Percentiles rank a stretch among this genome's conserved stretches.
Evolutionary conservation across 1,284 basidiomycete species (phyloP).

Genomic region (Stygiomarasmius scandens): DNA sequence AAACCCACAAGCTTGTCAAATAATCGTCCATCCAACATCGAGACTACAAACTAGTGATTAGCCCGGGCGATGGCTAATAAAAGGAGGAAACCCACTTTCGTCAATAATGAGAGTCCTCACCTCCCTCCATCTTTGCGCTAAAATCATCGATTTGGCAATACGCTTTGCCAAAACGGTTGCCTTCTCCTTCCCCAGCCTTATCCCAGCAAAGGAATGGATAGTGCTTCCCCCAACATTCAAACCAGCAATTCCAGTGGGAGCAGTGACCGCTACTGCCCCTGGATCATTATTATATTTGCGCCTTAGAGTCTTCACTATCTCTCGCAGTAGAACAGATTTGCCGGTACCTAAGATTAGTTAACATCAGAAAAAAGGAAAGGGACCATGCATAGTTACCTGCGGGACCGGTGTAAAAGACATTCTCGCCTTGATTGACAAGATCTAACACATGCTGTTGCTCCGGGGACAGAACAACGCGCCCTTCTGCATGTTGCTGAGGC

Average conservation of each 20-base stretch:
- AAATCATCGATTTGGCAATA: conserved; percentile 68
- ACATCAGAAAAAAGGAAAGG: background rate
- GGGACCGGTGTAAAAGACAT: conserved; percentile 82
- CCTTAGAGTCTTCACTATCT: conserved; percentile 73
- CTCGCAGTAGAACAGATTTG: conserved; percentile 88
- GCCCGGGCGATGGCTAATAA: conserved; percentile 26
- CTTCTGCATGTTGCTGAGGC: background rate
- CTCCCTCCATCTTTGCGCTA: conserved; percentile 72
- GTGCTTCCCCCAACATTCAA: conserved; percentile 91
- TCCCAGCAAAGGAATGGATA: conserved; percentile 88
- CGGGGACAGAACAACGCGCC: conserved; percentile 31
- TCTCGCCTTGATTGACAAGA: conserved; percentile 33
- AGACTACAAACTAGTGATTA: conserved; percentile 55
- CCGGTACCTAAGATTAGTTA: conserved; percentile 68
- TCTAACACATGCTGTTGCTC: conserved; percentile 39
- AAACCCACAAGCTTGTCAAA: conserved; percentile 78
- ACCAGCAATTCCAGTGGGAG: conserved; percentile 90
- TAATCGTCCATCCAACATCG: conserved; percentile 90
- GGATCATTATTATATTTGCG: conserved; percentile 56
- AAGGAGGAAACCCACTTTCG: conserved; percentile 70
- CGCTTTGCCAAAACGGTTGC: conserved; percentile 60
- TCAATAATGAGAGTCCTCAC: conserved; percentile 87
- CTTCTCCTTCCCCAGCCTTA: conserved; percentile 77
- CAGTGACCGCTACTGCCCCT: conserved; percentile 88
- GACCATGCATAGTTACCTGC: conserved; percentile 52